Evolutionary conservation across 192 early-diverging fungal genomes (phyloP), one percentile per base, ranked within the genome.

Genomic region (Gorgonomyces haynaldii): DNA sequence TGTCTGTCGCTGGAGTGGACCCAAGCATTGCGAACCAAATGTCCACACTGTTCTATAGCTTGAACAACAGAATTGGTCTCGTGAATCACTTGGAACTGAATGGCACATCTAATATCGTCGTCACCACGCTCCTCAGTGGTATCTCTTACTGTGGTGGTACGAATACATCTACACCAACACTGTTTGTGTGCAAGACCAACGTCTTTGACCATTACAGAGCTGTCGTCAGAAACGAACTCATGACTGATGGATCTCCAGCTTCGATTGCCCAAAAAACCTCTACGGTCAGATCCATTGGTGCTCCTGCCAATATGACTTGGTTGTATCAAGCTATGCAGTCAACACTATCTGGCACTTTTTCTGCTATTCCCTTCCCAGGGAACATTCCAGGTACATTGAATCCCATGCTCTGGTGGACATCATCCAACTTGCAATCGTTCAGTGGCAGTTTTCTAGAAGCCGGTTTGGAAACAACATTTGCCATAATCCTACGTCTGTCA

Each of bases 41-140:
- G 37, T 13, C 37, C 15, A 13, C 37, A 6, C 37, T 17, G 19
- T 6, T 37, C 15, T 7, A 6, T 6, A 6, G 6, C 6, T 15
- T 37, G 15, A 37, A 17, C 37, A 37, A 37, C 15, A 37, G 13
- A n/a, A 17, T 17, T n/a, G 37, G 37, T 6, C 6, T 37, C 15
- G 15, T 37, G 5, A 37, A 37, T 37, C 19, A 37, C 15, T 13
- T 37, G 0, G 15, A 37, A 37, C n/a, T n/a, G n/a, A n/a, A n/a
- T n/a, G n/a, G n/a, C n/a, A n/a, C n/a, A n/a, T n/a, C n/a, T n/a
- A n/a, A n/a, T n/a, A n/a, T 37, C 3, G 17, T n/a, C 7, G 34
- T 37, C 13, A 36, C 6, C 15, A 49, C 46, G 3, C 19, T 49
- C n/a, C 35, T 49, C 6, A 26, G 19, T 23, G 46, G 46, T 6